Conservation (phyloP, 768 basidiomycete species). For the Boletus fagicola region DNA sequence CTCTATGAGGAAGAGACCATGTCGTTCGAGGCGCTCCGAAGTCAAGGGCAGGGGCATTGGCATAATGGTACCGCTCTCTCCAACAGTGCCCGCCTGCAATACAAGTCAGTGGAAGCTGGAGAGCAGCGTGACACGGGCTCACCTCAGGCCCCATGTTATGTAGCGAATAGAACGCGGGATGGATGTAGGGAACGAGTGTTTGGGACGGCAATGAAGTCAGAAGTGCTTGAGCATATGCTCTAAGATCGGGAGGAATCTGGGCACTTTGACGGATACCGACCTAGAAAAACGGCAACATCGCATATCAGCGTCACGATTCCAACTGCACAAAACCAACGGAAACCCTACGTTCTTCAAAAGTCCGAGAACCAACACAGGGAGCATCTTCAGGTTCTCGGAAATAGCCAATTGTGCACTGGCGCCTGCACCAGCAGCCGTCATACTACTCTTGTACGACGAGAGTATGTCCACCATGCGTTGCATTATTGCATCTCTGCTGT, state of each 20-base stretch:
- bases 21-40: conserved; percentile 91
- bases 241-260: conserved; percentile 94
- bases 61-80: conserved; percentile 83
- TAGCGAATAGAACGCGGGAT: conserved; percentile 92
- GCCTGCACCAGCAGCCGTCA: conserved; percentile 91
- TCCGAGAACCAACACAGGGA: conserved; percentile 87
- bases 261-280: conserved; percentile 94
- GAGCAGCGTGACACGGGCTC: conserved; percentile 13
- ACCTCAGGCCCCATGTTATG: conserved; percentile 97
- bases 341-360: conserved; percentile 85
- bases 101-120: conserved; percentile 3
- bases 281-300: conserved; percentile 36
- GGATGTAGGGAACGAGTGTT: conserved; percentile 87
- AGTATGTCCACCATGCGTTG: conserved; percentile 85
- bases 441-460: conserved; percentile 88
- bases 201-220: conserved; percentile 91
- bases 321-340: neutral
- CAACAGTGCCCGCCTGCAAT: conserved; percentile 81
- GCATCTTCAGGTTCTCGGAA: conserved; percentile 91
- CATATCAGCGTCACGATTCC: neutral
- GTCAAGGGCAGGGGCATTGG: conserved; percentile 88
- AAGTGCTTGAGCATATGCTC: conserved; percentile 92
- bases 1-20: conserved; percentile 95
- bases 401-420: conserved; percentile 93
- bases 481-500: conserved; percentile 80